A percentile compares a stretch with the other conserved stretches of the same genome.
These are phyloP conservation scores for Tilletia walkeri DNA, from an alignment of 1,284 basidiomycete species.

Conservation along the genomic window DNA sequence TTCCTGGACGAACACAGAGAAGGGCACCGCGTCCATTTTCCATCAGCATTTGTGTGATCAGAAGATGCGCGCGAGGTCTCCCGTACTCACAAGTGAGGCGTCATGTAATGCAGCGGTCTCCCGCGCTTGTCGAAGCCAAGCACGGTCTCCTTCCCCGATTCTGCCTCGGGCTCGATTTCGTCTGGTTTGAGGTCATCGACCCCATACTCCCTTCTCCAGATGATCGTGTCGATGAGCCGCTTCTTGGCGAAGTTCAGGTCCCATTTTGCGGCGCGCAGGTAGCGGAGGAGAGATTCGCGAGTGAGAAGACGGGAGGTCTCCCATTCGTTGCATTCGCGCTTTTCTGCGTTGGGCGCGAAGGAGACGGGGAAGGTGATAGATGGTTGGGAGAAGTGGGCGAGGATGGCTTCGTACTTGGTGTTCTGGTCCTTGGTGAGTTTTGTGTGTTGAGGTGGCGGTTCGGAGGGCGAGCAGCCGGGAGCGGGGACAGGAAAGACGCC, in stretches of 20 bases:
- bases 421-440: slow-evolving; percentile 37
- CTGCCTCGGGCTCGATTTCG: slow-evolving; percentile 49
- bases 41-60: neutral
- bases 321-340: slow-evolving; percentile 44
- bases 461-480: slow-evolving; percentile 32
- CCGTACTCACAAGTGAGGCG: slow-evolving; percentile 51
- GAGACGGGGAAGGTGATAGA: slow-evolving; percentile 32
- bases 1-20: neutral
- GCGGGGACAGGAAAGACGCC: slow-evolving; percentile 40
- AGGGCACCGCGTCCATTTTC: neutral
- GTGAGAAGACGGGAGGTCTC: slow-evolving; percentile 54
- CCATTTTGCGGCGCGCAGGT: slow-evolving; percentile 57
- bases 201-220: slow-evolving; percentile 57
- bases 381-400: slow-evolving; percentile 35
- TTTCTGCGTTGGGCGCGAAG: slow-evolving; percentile 27
- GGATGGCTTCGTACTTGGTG: slow-evolving; percentile 39
- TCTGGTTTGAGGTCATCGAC: slow-evolving; percentile 53
- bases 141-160: slow-evolving; percentile 57
- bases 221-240: slow-evolving; percentile 55
- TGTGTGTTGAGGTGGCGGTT: slow-evolving; percentile 22
- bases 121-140: slow-evolving; percentile 56
- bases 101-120: slow-evolving; percentile 58
- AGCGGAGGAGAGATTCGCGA: slow-evolving; percentile 53
- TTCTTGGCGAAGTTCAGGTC: slow-evolving; percentile 51
- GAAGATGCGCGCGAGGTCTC: too few relatives aligned